Conservation (phyloP, 2,329 filamentous ascomycete genomes). For the Neobulgaria alba region DNA sequence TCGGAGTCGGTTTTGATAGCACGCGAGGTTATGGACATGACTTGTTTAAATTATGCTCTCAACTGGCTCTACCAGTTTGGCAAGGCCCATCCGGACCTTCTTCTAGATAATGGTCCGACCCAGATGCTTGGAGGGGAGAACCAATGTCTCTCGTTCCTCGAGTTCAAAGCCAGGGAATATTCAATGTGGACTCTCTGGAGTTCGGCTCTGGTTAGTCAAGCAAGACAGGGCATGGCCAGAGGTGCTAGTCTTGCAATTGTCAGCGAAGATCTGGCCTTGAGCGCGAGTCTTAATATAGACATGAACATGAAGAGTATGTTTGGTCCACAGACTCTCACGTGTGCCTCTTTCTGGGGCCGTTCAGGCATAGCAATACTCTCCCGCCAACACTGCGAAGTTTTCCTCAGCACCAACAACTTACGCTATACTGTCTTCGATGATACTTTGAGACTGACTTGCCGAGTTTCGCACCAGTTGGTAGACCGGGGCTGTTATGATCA, state of each 20-base stretch:
- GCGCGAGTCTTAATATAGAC: conserved; percentile 72
- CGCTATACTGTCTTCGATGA: conserved; percentile 64
- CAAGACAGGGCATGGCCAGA: conserved; percentile 66
- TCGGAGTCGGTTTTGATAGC: conserved; percentile 93
- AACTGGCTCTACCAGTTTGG: conserved; percentile 95
- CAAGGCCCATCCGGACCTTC: conserved; percentile 72
- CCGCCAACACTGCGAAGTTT: conserved; percentile 58
- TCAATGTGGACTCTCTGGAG: conserved; percentile 81
- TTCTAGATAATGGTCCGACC: conserved; percentile 59
- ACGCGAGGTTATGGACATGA: conserved; percentile 84
- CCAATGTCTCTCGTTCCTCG: conserved; percentile 75
- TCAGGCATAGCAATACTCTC: conserved; percentile 55
- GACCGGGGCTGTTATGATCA: conserved; percentile 63
- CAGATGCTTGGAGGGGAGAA: conserved; percentile 70
- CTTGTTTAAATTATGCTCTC: conserved; percentile 87
- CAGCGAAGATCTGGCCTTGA: conserved; percentile 72
- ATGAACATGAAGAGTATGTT: conserved; percentile 65
- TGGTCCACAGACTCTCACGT: conserved; percentile 64
- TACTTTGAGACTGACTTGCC: conserved; percentile 63
- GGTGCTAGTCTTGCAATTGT: conserved; percentile 57
- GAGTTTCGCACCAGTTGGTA: conserved; percentile 57
- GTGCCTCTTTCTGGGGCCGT: conserved; percentile 65
- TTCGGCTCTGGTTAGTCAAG: conserved; percentile 76
- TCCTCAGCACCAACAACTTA: conserved; percentile 65
- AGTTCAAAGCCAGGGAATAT: conserved; percentile 75